phyloP scores from a whole-genome alignment of 768 basidiomycete genomes.

The Termitomyces sp. region DNA sequence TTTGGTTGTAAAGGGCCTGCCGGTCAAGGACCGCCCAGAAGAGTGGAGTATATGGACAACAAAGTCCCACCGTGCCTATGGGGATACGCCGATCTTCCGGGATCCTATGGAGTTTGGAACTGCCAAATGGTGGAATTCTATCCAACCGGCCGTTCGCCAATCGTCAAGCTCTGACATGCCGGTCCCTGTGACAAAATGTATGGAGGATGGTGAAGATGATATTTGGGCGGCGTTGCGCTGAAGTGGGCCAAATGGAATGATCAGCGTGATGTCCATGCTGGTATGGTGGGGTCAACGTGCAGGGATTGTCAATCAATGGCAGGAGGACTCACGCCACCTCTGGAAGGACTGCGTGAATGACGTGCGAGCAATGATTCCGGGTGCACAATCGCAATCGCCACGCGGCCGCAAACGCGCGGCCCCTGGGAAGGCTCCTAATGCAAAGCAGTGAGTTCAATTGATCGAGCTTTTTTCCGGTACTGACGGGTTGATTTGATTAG shows the following conservation, averaged over 20 bases:
- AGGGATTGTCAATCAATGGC: background rate
- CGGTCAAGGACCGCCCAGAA: constrained; percentile 1
- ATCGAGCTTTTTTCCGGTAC: too few relatives aligned
- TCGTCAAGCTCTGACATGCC: background rate
- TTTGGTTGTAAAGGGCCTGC: background rate
- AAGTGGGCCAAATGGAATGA: constrained; percentile 11
- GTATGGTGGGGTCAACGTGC: constrained; percentile 11
- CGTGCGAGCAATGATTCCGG: too few relatives aligned
- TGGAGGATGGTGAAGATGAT: background rate
- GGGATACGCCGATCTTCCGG: constrained; percentile 1
- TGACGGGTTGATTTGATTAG: too few relatives aligned
- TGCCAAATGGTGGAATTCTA: constrained; percentile 13
- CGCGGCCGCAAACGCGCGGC: too few relatives aligned
- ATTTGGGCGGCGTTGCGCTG: constrained; percentile 2
- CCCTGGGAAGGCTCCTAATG: too few relatives aligned
- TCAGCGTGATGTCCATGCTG: constrained; percentile 4
- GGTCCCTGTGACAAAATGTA: background rate
- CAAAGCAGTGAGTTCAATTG: too few relatives aligned
- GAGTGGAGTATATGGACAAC: constrained; percentile 16
- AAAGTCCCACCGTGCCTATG: constrained; percentile 1
- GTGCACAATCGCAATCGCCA: too few relatives aligned
- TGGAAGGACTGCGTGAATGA: too few relatives aligned
- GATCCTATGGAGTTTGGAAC: constrained; percentile 14
- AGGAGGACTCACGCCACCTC: background rate
- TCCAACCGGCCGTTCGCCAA: constrained; percentile 9